Percentiles rank a stretch among this genome's conserved stretches.
Conservation (phyloP, 139 green algal species). For the Yamagishiella unicocca region DNA sequence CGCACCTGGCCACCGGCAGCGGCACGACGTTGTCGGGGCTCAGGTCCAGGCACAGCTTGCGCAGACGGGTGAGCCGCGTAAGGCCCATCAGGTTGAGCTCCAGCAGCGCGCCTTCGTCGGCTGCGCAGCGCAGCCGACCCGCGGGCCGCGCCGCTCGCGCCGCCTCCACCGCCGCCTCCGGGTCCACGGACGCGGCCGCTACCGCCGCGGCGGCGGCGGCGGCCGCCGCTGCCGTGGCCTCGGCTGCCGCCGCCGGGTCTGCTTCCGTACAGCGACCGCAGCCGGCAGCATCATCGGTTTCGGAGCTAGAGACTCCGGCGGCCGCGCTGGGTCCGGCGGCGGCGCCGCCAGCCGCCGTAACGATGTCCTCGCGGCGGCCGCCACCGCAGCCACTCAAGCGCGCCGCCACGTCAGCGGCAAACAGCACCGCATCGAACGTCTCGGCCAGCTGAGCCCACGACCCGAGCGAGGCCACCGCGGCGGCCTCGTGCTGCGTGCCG, state of each 20-base stretch:
- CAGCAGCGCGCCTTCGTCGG: not conserved
- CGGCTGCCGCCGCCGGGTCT: not conserved
- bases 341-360: not conserved
- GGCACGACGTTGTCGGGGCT: not conserved
- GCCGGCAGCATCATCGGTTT: not conserved
- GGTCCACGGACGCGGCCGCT: not conserved
- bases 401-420: not conserved
- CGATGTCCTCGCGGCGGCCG: not conserved
- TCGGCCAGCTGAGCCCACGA: not conserved
- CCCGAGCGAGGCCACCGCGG: not conserved
- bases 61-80: not conserved
- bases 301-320: not conserved
- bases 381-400: not conserved
- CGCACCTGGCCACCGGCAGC: constrained; percentile 27
- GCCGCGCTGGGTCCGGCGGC: not conserved
- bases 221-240: not conserved
- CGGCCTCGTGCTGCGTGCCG: not conserved
- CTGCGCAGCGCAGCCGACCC: not conserved
- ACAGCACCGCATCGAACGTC: not conserved
- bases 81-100: not conserved
- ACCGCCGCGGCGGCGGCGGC: not conserved
- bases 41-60: constrained; percentile 32
- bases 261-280: not conserved
- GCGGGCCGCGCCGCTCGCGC: not conserved
- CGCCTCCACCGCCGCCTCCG: not conserved